These are phyloP conservation scores for Boletus reticulatus DNA, from an alignment of 768 basidiomycete species.

Conservation along the genomic window DNA sequence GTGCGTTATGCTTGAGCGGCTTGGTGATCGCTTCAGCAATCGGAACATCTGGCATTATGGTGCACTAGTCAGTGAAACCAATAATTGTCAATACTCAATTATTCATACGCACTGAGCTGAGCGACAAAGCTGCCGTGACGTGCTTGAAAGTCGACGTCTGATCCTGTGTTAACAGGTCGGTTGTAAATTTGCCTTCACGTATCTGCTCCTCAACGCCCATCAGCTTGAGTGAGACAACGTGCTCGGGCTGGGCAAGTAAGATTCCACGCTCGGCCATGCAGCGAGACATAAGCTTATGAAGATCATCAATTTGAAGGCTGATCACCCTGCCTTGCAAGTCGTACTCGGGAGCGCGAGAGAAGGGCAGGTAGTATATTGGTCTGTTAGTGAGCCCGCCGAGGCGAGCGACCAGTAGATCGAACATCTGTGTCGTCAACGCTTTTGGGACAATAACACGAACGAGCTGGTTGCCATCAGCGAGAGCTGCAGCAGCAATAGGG, in stretches of 20 bases:
- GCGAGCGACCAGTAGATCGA: slow-evolving; percentile 34
- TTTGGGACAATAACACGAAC: slow-evolving; percentile 26
- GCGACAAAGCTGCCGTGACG: background rate
- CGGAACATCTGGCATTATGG: too few relatives aligned
- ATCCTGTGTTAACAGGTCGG: background rate
- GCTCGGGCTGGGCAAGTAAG: background rate
- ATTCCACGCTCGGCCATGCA: slow-evolving; percentile 33
- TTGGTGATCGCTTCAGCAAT: too few relatives aligned
- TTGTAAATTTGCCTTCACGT: background rate
- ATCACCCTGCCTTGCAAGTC: too few relatives aligned
- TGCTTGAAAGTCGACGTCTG: too few relatives aligned
- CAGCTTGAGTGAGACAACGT: slow-evolving; percentile 39
- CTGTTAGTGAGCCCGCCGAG: too few relatives aligned
- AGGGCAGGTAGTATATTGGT: background rate
- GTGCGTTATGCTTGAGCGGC: too few relatives aligned
- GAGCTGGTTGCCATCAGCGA: background rate
- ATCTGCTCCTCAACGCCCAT: slow-evolving; percentile 38
- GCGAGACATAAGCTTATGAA: slow-evolving; percentile 13
- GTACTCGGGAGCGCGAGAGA: background rate
- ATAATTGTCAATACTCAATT: too few relatives aligned
- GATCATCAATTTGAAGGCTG: too few relatives aligned
- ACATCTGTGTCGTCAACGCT: slow-evolving; percentile 37
- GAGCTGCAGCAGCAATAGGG: background rate
- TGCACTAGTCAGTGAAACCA: too few relatives aligned
- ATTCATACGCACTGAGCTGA: background rate